Evolutionary conservation across 2,329 filamentous ascomycete genomes (phyloP), one percentile per base, ranked within the genome.

Genomic region (Pseudogymnoascus sp.): DNA sequence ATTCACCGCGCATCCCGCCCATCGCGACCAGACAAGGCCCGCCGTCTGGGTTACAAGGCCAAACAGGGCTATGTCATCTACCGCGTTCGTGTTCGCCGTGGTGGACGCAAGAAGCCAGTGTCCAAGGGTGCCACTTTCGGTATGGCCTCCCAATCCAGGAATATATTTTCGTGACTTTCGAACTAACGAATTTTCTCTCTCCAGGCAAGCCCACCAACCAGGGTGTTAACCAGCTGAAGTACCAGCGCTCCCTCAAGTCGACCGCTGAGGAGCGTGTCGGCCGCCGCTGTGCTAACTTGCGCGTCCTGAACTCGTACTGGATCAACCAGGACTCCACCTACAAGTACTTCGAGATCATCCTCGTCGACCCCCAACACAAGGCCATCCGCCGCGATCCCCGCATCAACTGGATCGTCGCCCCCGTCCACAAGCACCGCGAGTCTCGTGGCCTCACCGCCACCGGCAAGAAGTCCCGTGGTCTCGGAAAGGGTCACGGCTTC

Each of bases 51-150:
- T 76, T 99, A 99, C 91, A 99, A 99, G 91, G 95, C 96, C 86
- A 99, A 99, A 91, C 95, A 99, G 86, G 95, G 95, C 82, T 99
- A 98, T 86, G 95, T 99, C 79, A 92, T 99, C 89, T 99, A 99
- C 89, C 95, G 95, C 80, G 87, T 96, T 78, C 95, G 95, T 79
- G 95, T 99, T 75, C 90, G 95, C 80, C 92, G 95, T 81, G 95
- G 95, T 89, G 95, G 95, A 77, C 92, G 95, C 87, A 99, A 99
- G 93, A 87, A 87, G 81, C 95, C 93, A 75, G 91, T 87, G 68
- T 87, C 89, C 77, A 96, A 96, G 92, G 95, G 95, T 89, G 95
- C 95, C 81, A 99, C 95, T 74, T 99, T 95, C 81, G 95, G 93
- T 96, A 87, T 75, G 89, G 77, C 60, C 61, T 16, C 14, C 37